phyloP scores from a whole-genome alignment of 345 rosid species.

The Eutrema japonicum region DNA sequence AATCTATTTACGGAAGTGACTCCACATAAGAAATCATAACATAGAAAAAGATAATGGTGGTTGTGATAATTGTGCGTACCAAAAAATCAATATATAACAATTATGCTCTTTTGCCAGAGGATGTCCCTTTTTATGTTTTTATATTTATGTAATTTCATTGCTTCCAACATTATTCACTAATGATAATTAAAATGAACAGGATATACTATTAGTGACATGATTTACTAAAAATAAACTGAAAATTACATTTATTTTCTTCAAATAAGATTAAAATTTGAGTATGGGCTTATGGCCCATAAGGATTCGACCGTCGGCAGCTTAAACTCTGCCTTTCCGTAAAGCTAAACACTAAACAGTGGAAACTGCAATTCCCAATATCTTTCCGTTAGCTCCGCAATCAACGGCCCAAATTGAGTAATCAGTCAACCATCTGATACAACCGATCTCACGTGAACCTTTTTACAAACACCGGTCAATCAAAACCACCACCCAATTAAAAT shows the following conservation, averaged over 20 bases:
- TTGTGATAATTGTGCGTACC: conserved; percentile 28
- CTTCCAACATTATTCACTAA: conserved; percentile 3
- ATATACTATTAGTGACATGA: not conserved
- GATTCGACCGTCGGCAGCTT: conserved; percentile 17
- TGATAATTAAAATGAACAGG: not conserved
- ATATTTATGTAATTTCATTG: not conserved
- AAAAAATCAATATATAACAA: conserved; percentile 24
- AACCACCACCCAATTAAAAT: not conserved
- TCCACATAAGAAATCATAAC: conserved; percentile 8
- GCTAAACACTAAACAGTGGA: conserved; percentile 33
- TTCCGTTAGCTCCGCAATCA: conserved; percentile 52
- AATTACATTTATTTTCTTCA: too few species aligned
- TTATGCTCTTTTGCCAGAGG: conserved; percentile 20
- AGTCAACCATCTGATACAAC: conserved; percentile 24
- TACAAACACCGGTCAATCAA: not conserved
- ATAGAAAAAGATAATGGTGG: conserved; percentile 22
- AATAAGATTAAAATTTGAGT: too few species aligned
- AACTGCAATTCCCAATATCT: conserved; percentile 53
- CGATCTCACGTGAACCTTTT: conserved; percentile 34
- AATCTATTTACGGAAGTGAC: conserved; percentile 22
- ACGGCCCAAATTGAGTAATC: conserved; percentile 48
- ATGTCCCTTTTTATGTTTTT: not conserved
- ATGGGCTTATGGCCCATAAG: conserved; percentile 37
- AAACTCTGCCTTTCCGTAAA: conserved; percentile 26
- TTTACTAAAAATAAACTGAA: too few species aligned